phyloP scores from a whole-genome alignment of 257 asterid genomes.

The Mentha longifolia region DNA sequence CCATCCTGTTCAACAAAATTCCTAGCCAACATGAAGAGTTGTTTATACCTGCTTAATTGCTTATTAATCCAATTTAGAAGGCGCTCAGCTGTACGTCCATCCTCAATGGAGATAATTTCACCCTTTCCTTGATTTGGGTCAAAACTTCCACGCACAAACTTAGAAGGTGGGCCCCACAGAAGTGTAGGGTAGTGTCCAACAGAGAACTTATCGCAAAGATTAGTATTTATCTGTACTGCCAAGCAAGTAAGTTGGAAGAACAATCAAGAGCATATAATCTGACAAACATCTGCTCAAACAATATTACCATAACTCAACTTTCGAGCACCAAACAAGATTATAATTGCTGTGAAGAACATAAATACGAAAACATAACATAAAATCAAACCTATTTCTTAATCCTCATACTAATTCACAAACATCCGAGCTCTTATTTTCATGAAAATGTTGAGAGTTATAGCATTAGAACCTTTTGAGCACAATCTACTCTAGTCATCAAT shows the following conservation, averaged over 20 bases:
- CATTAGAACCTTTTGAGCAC: constrained; percentile 79
- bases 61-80: constrained; percentile 84
- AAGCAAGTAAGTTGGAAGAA: constrained; percentile 49
- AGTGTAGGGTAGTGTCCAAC: constrained; percentile 80
- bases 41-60: constrained; percentile 64
- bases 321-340: neutral
- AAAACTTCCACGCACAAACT: constrained; percentile 78
- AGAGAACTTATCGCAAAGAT: constrained; percentile 86
- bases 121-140: constrained; percentile 62
- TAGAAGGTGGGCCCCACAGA: constrained; percentile 86
- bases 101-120: constrained; percentile 61
- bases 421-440: constrained; percentile 8
- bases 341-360: constrained; percentile 1
- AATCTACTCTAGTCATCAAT: constrained; percentile 91
- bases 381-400: constrained; percentile 5
- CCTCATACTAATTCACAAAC: constrained; percentile 7
- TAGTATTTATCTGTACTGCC: constrained; percentile 94
- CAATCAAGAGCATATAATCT: constrained; percentile 45
- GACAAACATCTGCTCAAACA: constrained; percentile 19
- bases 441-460: constrained; percentile 30
- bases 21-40: constrained; percentile 16
- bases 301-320: neutral
- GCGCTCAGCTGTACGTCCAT: constrained; percentile 68
- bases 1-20: constrained; percentile 9
- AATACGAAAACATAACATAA: neutral